These are phyloP conservation scores for Dipodascus geniculatus DNA, from an alignment of 805 yeast genomes.

Conservation along the genomic window DNA sequence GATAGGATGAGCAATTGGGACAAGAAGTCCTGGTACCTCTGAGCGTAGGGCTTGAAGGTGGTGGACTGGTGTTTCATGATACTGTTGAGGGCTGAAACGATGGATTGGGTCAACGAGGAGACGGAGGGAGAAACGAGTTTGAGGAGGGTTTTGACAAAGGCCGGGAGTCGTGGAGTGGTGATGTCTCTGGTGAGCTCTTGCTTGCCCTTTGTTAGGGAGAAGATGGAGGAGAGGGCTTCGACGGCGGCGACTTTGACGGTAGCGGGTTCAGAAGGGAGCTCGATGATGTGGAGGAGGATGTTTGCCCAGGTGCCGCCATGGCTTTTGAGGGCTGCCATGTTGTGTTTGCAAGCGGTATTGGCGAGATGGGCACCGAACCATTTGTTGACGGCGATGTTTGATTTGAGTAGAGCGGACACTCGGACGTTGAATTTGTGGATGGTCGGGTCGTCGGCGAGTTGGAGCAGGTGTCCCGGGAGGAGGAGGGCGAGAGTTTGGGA, in stretches of 20 bases:
- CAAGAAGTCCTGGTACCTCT: conserved; percentile 42
- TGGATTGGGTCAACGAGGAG: conserved; percentile 25
- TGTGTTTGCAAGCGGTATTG: conserved; percentile 12
- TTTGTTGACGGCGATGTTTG: conserved; percentile 24
- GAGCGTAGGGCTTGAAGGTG: conserved; percentile 69
- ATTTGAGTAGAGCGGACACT: conserved; percentile 26
- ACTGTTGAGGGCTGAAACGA: conserved; percentile 31
- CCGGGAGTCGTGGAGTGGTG: conserved; percentile 65
- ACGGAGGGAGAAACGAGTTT: conserved; percentile 28
- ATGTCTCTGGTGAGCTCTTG: conserved; percentile 76
- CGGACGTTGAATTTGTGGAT: conserved; percentile 22
- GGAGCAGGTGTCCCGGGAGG: conserved; percentile 8
- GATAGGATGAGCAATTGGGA: conserved; percentile 22
- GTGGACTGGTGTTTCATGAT: conserved; percentile 53
- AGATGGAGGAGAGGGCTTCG: conserved; percentile 18
- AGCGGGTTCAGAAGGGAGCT: conserved; percentile 22
- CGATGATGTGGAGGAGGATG: conserved; percentile 27
- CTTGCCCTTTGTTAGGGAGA: conserved; percentile 43
- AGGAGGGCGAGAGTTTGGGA: neutral
- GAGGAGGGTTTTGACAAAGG: conserved; percentile 41
- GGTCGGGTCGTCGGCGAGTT: conserved; percentile 8
- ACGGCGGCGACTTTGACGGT: conserved; percentile 23
- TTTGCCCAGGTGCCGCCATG: conserved; percentile 30
- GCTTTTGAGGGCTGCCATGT: conserved; percentile 23
- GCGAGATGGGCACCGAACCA: conserved; percentile 30